These are phyloP conservation scores for Phytophthora citrophthora DNA, from an alignment of 352 stramenopile species.

Conservation along the genomic window DNA sequence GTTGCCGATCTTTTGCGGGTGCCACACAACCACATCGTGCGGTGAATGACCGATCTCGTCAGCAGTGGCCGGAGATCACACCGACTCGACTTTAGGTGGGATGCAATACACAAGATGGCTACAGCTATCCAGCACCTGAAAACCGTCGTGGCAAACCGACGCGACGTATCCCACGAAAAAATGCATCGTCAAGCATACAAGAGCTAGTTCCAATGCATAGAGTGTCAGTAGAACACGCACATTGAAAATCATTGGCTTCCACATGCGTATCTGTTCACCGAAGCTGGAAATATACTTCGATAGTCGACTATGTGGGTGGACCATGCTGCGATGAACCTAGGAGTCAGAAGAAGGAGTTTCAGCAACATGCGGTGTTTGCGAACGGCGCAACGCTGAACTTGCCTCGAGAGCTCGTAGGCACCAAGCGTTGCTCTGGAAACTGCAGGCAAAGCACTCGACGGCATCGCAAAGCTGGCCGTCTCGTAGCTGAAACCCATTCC, in stretches of 20 bases:
- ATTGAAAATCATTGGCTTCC: no score
- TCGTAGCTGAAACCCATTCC: slow-evolving; percentile 26
- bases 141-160: slow-evolving; percentile 17
- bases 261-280: no score
- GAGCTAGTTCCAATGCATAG: no score
- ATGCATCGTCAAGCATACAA: no score
- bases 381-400: slow-evolving; percentile 1
- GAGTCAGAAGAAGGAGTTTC: slow-evolving; percentile 21
- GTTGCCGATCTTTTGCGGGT: slow-evolving; percentile 5
- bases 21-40: not conserved
- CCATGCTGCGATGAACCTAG: not conserved
- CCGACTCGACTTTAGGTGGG: slow-evolving; percentile 10
- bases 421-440: slow-evolving; percentile 22
- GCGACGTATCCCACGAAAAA: not conserved
- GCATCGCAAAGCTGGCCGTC: slow-evolving; percentile 17
- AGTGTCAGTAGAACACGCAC: not conserved
- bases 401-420: slow-evolving; percentile 2
- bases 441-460: slow-evolving; percentile 18
- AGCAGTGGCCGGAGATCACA: slow-evolving; percentile 4
- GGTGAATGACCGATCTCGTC: slow-evolving; percentile 11
- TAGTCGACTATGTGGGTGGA: not conserved
- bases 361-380: slow-evolving; percentile 19
- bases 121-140: slow-evolving; percentile 13
- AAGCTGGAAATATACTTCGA: not conserved
- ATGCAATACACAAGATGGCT: slow-evolving; percentile 5